A percentile compares a stretch with the other conserved stretches of the same genome.
phyloP scores from a whole-genome alignment of 305 asterid genomes.

The Stenogyne calaminthoides region DNA sequence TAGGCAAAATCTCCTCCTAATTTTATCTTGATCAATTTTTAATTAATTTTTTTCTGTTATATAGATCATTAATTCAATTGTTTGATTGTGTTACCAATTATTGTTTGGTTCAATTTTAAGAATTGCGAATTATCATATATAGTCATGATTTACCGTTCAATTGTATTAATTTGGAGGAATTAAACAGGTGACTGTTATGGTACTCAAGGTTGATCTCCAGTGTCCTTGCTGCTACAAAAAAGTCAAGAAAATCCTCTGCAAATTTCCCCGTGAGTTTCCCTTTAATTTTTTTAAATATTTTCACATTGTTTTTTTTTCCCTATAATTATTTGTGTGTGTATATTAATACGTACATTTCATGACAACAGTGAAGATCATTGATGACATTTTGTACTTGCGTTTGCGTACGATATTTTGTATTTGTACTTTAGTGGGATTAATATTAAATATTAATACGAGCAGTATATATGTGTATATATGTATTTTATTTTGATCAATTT shows the following conservation, averaged over 20 bases:
- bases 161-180: neutral
- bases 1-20: neutral
- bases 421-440: neutral
- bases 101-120: neutral
- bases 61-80: neutral
- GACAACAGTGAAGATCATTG: neutral
- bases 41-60: too few relatives aligned
- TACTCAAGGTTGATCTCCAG: slow-evolving; percentile 78
- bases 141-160: neutral
- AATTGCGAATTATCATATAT: neutral
- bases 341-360: neutral
- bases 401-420: neutral
- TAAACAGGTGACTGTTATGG: slow-evolving; percentile 62
- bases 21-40: slow-evolving; percentile 2
- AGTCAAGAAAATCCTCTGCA: slow-evolving; percentile 76
- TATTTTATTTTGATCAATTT: neutral
- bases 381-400: neutral
- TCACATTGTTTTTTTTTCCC: neutral
- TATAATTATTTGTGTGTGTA: neutral
- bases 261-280: slow-evolving; percentile 64
- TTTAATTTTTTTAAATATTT: neutral
- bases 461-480: neutral
- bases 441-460: neutral
- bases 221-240: slow-evolving; percentile 81
- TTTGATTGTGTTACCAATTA: neutral